Conservation (phyloP, 331 rosid species). For the Phaseolus coccineus region DNA sequence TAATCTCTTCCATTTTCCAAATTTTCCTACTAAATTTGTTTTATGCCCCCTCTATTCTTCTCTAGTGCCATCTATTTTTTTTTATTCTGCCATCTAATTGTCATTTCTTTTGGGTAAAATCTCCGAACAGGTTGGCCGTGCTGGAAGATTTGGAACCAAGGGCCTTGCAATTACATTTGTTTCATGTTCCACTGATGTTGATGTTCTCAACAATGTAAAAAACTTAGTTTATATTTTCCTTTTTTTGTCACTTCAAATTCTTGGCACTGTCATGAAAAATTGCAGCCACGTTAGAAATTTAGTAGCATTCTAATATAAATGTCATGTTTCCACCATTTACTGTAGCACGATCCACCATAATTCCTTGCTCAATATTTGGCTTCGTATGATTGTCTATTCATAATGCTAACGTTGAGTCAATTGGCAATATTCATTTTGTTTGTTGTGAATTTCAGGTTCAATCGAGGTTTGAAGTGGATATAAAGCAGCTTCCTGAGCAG, state of each 20-base stretch:
- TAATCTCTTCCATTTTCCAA: background rate
- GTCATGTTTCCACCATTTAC: conserved; percentile 9
- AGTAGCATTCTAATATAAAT: background rate
- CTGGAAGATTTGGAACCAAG: conserved; percentile 57
- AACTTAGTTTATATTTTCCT: background rate
- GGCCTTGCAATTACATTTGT: conserved; percentile 98
- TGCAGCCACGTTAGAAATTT: background rate
- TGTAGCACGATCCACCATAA: background rate
- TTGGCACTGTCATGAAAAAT: background rate
- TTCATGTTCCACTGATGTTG: conserved; percentile 85
- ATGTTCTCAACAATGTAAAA: conserved; percentile 87
- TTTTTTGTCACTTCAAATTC: background rate
- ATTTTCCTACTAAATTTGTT: conserved; percentile 4
- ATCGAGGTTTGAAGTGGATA: conserved; percentile 96
- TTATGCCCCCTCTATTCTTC: background rate
- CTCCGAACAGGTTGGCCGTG: conserved; percentile 68
- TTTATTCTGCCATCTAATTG: background rate
- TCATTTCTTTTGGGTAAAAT: background rate
- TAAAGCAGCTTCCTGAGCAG: conserved; percentile 97
- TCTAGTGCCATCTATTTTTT: background rate
- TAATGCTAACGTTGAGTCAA: background rate
- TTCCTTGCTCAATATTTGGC: background rate
- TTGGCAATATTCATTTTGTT: conserved; percentile 32
- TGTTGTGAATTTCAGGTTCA: conserved; percentile 72
- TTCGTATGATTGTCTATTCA: background rate